Percentiles rank a stretch among this genome's conserved stretches.
Evolutionary conservation across 495 filamentous ascomycete species (phyloP).

Genomic region (Clavariopsis aquatica): DNA sequence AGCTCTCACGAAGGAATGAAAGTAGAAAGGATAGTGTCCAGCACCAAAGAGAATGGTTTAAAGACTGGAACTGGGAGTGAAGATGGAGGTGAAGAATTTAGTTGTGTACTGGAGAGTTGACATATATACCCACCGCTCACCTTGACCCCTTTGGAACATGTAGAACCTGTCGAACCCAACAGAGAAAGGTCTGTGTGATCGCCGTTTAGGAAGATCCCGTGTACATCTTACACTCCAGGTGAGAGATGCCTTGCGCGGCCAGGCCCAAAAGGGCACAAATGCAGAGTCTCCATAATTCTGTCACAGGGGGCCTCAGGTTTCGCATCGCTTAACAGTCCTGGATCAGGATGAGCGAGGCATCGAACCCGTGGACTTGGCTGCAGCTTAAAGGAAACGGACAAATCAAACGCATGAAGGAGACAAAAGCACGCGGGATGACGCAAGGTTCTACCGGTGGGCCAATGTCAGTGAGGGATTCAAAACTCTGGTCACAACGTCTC

Average conservation of each 20-base stretch:
- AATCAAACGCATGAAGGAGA: conserved; percentile 36
- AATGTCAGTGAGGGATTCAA: conserved; percentile 22
- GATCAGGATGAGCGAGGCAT: conserved; percentile 3
- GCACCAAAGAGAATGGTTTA: conserved; percentile 23
- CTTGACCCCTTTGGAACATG: neutral
- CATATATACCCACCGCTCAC: conserved; percentile 16
- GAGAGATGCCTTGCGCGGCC: conserved; percentile 28
- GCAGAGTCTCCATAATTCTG: conserved; percentile 17
- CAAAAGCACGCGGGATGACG: conserved; percentile 15
- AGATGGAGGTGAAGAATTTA: conserved; percentile 17
- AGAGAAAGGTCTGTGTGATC: neutral
- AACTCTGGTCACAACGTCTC: conserved; percentile 33
- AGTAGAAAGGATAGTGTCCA: conserved; percentile 29
- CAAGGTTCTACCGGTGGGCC: neutral
- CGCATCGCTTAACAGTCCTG: conserved; percentile 14
- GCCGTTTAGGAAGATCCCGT: conserved; percentile 16
- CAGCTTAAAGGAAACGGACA: conserved; percentile 21
- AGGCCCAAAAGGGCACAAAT: conserved; percentile 15
- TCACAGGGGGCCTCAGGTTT: conserved; percentile 23
- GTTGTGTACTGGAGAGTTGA: neutral
- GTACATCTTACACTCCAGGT: conserved; percentile 27
- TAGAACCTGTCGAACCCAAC: conserved; percentile 4
- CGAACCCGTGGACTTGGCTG: conserved; percentile 8
- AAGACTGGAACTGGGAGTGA: conserved; percentile 23
- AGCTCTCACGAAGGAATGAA: conserved; percentile 32